Evolutionary conservation across 805 yeast species (phyloP), one percentile per base, ranked within the genome.

Genomic region (Candida sanyiensis): DNA sequence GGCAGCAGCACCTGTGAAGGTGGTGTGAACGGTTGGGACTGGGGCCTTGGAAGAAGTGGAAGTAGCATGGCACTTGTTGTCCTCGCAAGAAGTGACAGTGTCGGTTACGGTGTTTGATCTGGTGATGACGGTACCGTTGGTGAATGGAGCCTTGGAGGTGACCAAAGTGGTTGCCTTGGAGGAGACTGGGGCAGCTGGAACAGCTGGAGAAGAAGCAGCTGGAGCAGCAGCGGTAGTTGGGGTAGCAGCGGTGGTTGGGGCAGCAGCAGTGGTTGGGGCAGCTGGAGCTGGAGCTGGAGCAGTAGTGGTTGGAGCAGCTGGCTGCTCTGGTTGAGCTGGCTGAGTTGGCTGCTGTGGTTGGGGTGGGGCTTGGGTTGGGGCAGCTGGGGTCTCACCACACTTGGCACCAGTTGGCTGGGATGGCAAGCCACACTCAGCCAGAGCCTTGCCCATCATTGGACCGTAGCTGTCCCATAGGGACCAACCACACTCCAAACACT

Each of bases 401-500:
- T 18, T 19, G 12, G 43, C 25, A 31, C 37, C 35, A 31, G 43
- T 40, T 40, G 43, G 43, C 30, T 40, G 30, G 20, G 37, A 31
- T 29, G 43, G 30, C 13, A 35, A 22, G 23, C 28, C 22, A 40
- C 43, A 40, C 17, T 30, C 39, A 35, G 32, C 33, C 24, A 40
- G 28, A 27, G 37, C 43, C n/a, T n/a, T 15, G 6, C n/a, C 24
- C 15, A 40, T 17, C 21, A 26, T 30, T 6, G 29, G 13, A 35
- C 39, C 33, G 26, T 40, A 40, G 13, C 24, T 28, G 3, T 28
- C 33, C 43, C 43, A 40, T 35, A 40, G 32, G 18, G 39, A 18
- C 43, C 43, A 40, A 32, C 39, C 43, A 40, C 43, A 40, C 25
- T 35, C 39, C 28, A 40, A 20, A 35, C 43, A 40, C 15, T 31